phyloP scores from a whole-genome alignment of 2,329 filamentous ascomycete species.

The Neonectria magnoliae region DNA sequence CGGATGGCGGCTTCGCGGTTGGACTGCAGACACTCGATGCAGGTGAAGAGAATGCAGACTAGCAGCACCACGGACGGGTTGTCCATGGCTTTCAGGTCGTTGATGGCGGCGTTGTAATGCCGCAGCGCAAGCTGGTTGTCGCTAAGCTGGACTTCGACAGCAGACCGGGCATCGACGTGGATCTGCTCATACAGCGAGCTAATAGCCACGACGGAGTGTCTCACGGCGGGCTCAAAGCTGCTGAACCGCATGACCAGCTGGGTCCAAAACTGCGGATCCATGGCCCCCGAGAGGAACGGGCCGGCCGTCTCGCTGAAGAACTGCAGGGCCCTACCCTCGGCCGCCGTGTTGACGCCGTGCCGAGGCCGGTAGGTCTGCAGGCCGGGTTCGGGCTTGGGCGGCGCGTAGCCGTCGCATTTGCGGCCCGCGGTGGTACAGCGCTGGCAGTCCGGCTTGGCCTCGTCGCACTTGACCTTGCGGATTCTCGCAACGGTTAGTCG shows the following conservation, averaged over 20 bases:
- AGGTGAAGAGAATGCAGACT: conserved; percentile 27
- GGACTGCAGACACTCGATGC: conserved; percentile 28
- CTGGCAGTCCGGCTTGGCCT: neutral
- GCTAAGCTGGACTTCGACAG: conserved; percentile 1
- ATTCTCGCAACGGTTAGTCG: neutral
- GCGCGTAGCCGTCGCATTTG: neutral
- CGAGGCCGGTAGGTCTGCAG: neutral
- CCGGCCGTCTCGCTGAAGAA: conserved; percentile 27
- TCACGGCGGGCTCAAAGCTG: conserved; percentile 25
- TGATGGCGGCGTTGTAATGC: conserved; percentile 26
- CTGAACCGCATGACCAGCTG: conserved; percentile 34
- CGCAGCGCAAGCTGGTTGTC: conserved; percentile 20
- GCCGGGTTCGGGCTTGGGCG: neutral
- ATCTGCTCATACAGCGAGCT: conserved; percentile 30
- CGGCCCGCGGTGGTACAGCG: neutral
- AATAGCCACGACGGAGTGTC: conserved; percentile 26
- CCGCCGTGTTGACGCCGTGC: neutral
- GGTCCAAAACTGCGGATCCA: conserved; percentile 33
- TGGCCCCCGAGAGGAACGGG: conserved; percentile 20
- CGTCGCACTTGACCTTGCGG: neutral
- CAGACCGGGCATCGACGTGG: neutral
- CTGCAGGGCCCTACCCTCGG: conserved; percentile 9
- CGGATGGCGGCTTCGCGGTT: conserved; percentile 17
- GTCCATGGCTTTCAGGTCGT: conserved; percentile 7
- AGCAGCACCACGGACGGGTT: conserved; percentile 20